Base-by-base conservation (phyloP, 176 grass and related monocot species). In the Hyparrhenia diplandra region DNA sequence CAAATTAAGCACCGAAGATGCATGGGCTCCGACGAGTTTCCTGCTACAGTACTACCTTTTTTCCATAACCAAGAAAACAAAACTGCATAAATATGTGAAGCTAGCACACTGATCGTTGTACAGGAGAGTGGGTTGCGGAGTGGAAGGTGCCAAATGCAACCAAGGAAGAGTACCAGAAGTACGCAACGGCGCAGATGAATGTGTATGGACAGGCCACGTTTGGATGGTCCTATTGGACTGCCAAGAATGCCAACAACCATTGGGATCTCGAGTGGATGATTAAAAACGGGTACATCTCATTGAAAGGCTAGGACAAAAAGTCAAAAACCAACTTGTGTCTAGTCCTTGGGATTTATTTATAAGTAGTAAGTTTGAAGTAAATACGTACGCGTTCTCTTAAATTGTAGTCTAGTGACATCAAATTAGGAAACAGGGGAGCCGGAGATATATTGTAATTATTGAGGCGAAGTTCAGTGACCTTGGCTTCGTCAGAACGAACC, bases 251-350 rank as follows among this genome's bases (percentile, higher is more conserved):
- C 30, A 8, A 89, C 0, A 8, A 87, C 72, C 90, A 93, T 29
- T 93, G 88, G 93, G 90, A 79, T 28, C 80, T 97, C 4, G 32
- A 87, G 82, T 97, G 93, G 93, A 97, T 97, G 93, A 89, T 97
- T 45, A 60, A 43, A 34, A 97, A 97, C 2, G 88, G 90, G 30
- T 95, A 92, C 64, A 88, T 93, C 71, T 60, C 80, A 3, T 41
- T 92, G 40, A 39, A 61, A 84, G 67, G 42, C 69, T 73, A 77
- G 39, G 20, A 13, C 27, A n/a, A n/a, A n/a, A n/a, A n/a, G n/a
- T 11, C 0, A n/a, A n/a, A 6, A 80, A 12, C 10, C 12, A n/a
- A 31, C 8, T n/a, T 71, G 16, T n/a, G 20, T 71, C 51, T 71
- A 45, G 55, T 24, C 55, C 12, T 1, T 55, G 20, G 21, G 52